phyloP scores from a whole-genome alignment of 176 grass and related monocot genomes.

The Hsuehochloa calcarea region DNA sequence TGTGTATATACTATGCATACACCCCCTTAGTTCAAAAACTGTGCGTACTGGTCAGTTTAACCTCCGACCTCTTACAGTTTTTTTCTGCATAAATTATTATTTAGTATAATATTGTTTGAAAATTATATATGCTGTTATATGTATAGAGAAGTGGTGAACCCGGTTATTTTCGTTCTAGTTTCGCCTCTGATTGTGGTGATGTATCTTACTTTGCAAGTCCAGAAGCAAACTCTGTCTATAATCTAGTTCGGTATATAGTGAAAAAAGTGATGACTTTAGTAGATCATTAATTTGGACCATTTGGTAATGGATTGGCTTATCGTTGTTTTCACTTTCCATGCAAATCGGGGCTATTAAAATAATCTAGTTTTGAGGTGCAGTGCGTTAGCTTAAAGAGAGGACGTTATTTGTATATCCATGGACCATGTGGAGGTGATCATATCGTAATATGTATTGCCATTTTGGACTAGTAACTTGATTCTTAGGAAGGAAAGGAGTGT shows the following conservation, averaged over 20 bases:
- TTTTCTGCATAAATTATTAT: too few relatives aligned
- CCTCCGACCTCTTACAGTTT: too few relatives aligned
- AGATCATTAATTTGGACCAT: background rate
- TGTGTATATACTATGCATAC: too few relatives aligned
- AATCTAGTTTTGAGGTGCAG: background rate
- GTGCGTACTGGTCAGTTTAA: too few relatives aligned
- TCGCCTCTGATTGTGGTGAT: constrained; percentile 11
- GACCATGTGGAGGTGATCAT: constrained; percentile 5
- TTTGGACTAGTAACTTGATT: background rate
- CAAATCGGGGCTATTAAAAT: background rate
- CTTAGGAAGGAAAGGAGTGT: background rate
- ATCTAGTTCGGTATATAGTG: background rate
- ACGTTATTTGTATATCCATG: constrained; percentile 21
- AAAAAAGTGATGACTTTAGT: background rate
- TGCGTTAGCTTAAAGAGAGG: constrained; percentile 13
- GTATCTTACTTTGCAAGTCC: background rate
- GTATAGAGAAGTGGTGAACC: too few relatives aligned
- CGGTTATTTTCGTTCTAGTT: too few relatives aligned
- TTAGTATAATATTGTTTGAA: too few relatives aligned
- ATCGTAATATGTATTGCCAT: constrained; percentile 1
- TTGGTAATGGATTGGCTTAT: background rate
- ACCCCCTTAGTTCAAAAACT: too few relatives aligned
- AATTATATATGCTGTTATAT: too few relatives aligned
- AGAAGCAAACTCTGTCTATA: background rate
- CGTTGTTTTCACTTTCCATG: constrained; percentile 1